phyloP scores from a whole-genome alignment of 306 rosid species.

The Vigna reflexopilosa region DNA sequence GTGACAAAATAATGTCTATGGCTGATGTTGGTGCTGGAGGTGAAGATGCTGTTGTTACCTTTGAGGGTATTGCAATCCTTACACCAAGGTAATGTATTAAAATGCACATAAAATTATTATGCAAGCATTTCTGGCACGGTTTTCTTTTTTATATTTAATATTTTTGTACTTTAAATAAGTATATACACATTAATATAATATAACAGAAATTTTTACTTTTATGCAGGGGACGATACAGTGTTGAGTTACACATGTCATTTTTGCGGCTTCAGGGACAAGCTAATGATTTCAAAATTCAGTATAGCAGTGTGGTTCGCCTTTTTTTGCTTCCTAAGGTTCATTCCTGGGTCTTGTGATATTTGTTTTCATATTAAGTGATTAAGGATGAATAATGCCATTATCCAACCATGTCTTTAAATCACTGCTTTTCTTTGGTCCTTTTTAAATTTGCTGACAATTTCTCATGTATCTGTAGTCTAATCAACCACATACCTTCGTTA shows the following conservation, averaged over 20 bases:
- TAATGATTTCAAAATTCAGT: constrained; percentile 97
- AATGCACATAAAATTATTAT: constrained; percentile 17
- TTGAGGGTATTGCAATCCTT: constrained; percentile 98
- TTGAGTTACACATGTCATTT: constrained; percentile 94
- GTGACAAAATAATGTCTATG: constrained; percentile 91
- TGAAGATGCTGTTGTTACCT: constrained; percentile 94
- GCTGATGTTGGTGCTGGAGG: constrained; percentile 97
- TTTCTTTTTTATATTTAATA: constrained; percentile 18
- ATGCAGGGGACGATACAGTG: constrained; percentile 93
- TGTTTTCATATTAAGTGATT: constrained; percentile 8
- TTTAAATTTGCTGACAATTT: constrained; percentile 33
- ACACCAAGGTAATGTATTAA: constrained; percentile 80
- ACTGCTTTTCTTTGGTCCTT: constrained; percentile 28
- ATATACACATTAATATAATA: not conserved
- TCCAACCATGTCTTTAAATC: constrained; percentile 21
- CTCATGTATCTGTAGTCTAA: constrained; percentile 74
- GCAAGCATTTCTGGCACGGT: constrained; percentile 16
- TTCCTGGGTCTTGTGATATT: constrained; percentile 25
- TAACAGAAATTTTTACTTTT: constrained; percentile 45
- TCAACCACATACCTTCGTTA: constrained; percentile 94
- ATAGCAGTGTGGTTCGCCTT: constrained; percentile 94
- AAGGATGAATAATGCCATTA: not conserved
- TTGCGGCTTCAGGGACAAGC: constrained; percentile 97
- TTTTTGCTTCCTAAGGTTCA: constrained; percentile 98
- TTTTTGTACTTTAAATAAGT: constrained; percentile 8